Base-by-base conservation (phyloP, 1,139 yeast species). In the Hemisphaericaspora xylanilytica region DNA sequence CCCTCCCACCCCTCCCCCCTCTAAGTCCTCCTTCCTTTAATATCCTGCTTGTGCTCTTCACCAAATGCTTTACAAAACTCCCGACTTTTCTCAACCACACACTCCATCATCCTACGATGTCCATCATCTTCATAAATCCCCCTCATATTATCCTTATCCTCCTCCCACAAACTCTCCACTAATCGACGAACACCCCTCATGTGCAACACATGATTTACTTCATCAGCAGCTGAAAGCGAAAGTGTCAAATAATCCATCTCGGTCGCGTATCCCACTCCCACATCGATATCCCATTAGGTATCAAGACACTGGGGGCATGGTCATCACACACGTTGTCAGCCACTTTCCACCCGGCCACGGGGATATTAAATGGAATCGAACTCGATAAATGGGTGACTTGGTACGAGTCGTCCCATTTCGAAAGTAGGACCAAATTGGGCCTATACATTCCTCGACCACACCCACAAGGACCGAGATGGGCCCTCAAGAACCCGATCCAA, bases 401-500 rank as follows among this genome's bases (percentile, higher is more conserved):
- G 41, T 52, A 69, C 20, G 51, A 28, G 22, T 38, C 48, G 28
- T 10, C 54, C 46, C 47, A 57, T 36, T 49, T 56, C 3, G 56
- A 52, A 0, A 61, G 38, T 3, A 60, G 54, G 10, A 55, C 67
- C 37, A 66, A 43, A 40, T 66, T 64, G 7, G 72, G 72, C 30
- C 72, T 50, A 48, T 67, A 67, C 56, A 65, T 59, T 26, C 57
- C 52, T 11, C 41, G 43, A 15, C 70, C 70, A 49, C 73, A 67
- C 3, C 70, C 71, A 50, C 73, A 67, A 12, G 48, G 39, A 32
- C 45, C 44, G 8, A 67, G 43, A 47, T 67, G 71, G 5, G 71
- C 68, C 34, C 73, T 49, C 2, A 70, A 65, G 40, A 67, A 61
- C 3, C 70, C 69, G 2, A 65, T 42, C 70, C 69, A 66, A 8